Evolutionary conservation across 225 moss, liverwort and hornwort species (phyloP).

Genomic region (Anthoceros angustus): DNA sequence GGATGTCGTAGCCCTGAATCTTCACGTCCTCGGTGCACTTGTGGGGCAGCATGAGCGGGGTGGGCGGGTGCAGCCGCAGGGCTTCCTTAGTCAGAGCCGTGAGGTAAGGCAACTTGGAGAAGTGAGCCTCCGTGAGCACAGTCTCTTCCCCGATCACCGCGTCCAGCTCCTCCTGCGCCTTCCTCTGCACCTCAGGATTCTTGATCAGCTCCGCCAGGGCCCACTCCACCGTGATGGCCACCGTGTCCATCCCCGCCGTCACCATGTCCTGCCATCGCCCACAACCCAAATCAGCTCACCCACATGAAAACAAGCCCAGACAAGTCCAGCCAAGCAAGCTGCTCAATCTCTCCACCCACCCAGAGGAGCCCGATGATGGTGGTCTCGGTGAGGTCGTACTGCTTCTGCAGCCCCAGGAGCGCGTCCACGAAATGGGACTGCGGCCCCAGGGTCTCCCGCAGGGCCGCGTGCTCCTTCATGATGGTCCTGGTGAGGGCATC

Average conservation of each 20-base stretch:
- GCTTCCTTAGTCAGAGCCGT: conserved; percentile 72
- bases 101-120: conserved; percentile 48
- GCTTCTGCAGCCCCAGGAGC: conserved; percentile 50
- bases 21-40: conserved; percentile 47
- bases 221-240: conserved; percentile 94
- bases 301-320: neutral
- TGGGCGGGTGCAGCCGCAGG: conserved; percentile 76
- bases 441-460: conserved; percentile 22
- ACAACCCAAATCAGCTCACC: neutral
- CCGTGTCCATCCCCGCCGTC: conserved; percentile 97
- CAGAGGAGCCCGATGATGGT: conserved; percentile 89
- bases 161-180: conserved; percentile 90
- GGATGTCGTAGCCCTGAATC: conserved; percentile 63
- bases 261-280: conserved; percentile 65
- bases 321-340: neutral
- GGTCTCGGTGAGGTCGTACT: conserved; percentile 83
- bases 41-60: conserved; percentile 87
- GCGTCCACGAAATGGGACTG: conserved; percentile 81
- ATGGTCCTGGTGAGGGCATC: conserved; percentile 67
- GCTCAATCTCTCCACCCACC: conserved; percentile 17
- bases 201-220: conserved; percentile 86
- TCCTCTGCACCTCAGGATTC: conserved; percentile 67
- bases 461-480: conserved; percentile 50
- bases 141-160: conserved; percentile 54
- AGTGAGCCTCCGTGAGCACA: conserved; percentile 47